Evolutionary conservation across 371 early-diverging fungal species (phyloP).

Genomic region (Mortierella sp.): DNA sequence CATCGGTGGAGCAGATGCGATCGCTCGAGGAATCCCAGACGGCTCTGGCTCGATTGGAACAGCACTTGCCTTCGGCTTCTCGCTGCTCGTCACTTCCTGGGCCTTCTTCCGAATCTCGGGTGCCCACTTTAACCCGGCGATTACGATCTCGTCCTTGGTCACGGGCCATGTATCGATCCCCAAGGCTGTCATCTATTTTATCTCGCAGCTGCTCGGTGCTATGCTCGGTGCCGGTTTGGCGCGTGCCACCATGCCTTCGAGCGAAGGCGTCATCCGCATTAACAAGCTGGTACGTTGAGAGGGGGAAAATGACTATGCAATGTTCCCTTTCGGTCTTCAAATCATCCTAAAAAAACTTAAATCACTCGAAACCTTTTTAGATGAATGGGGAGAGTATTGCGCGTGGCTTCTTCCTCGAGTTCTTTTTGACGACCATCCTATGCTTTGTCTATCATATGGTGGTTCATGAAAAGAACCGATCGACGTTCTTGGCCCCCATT

Average conservation of each 20-base stretch:
- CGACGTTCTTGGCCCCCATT: constrained; percentile 61
- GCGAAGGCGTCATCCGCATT: constrained; percentile 37
- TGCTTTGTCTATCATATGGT: constrained; percentile 58
- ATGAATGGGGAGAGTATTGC: constrained; percentile 28
- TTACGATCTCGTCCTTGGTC: constrained; percentile 52
- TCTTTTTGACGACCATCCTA: constrained; percentile 60
- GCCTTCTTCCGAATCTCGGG: constrained; percentile 65
- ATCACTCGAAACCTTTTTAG: background rate
- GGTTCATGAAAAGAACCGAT: constrained; percentile 61
- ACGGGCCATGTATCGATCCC: constrained; percentile 56
- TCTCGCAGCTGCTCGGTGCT: constrained; percentile 63
- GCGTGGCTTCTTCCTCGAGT: constrained; percentile 66
- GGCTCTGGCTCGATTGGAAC: constrained; percentile 9
- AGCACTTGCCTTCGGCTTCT: constrained; percentile 31
- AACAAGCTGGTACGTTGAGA: constrained; percentile 39
- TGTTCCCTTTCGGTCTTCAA: too few relatives aligned
- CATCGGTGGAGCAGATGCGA: constrained; percentile 53
- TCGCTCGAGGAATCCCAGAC: constrained; percentile 22
- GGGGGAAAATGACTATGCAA: background rate
- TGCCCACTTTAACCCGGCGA: constrained; percentile 69
- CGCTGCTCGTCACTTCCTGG: constrained; percentile 55
- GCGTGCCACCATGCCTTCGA: constrained; percentile 51
- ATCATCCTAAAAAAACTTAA: too few relatives aligned
- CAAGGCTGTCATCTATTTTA: constrained; percentile 57
- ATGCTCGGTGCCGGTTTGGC: constrained; percentile 59